Evolutionary conservation across 768 basidiomycete genomes (phyloP).

Genomic region (Hygrocybe coccinea): DNA sequence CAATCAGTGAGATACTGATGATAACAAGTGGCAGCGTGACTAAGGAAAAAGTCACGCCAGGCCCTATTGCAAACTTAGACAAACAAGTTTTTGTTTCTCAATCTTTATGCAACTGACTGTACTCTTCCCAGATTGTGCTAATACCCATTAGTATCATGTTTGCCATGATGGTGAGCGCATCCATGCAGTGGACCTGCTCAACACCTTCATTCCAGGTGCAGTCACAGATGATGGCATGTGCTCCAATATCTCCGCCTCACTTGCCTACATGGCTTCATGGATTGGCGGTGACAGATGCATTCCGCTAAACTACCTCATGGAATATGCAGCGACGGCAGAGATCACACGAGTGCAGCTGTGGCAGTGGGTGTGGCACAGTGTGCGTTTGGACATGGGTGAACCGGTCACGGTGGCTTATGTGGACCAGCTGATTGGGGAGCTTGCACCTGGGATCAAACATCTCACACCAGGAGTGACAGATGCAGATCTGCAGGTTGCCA

Average conservation of each 20-base stretch:
- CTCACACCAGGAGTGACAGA: constrained; percentile 61
- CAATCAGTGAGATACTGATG: no score
- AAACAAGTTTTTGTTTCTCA: no score
- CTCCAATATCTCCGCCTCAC: constrained; percentile 79
- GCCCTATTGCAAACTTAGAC: no score
- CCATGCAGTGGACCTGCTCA: constrained; percentile 79
- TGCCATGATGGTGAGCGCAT: constrained; percentile 89
- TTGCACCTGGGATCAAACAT: constrained; percentile 62
- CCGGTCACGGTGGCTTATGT: constrained; percentile 66
- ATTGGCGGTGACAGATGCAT: constrained; percentile 96
- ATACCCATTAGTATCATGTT: constrained; percentile 68
- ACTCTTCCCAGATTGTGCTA: constrained; percentile 1
- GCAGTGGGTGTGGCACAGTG: constrained; percentile 90
- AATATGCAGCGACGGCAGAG: constrained; percentile 97
- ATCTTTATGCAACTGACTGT: no score
- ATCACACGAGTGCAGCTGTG: constrained; percentile 97
- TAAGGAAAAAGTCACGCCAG: no score
- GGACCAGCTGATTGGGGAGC: constrained; percentile 60
- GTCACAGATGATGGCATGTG: constrained; percentile 86
- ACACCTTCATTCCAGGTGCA: constrained; percentile 75
- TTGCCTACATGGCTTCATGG: constrained; percentile 94
- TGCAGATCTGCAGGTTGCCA: constrained; percentile 67
- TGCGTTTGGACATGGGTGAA: constrained; percentile 63
- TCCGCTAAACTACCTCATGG: constrained; percentile 94
- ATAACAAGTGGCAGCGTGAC: no score